Evolutionary conservation across 768 basidiomycete genomes (phyloP).

Genomic region (Kwoniella botswanensis): DNA sequence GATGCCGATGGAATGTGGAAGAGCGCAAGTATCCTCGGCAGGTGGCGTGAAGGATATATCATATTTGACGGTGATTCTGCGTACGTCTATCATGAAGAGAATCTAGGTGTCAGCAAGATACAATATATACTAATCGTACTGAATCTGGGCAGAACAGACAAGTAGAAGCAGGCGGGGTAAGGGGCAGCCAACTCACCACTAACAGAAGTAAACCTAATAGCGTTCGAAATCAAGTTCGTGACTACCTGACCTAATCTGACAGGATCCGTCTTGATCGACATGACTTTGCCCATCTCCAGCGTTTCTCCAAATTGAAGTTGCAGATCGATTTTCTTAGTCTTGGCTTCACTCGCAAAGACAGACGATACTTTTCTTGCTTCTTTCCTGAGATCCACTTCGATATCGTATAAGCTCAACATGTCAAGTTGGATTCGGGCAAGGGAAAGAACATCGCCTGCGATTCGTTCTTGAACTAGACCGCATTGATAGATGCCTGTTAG

Average conservation of each 20-base stretch:
- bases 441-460: conserved; percentile 56
- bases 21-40: conserved; percentile 43
- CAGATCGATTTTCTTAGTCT: conserved; percentile 56
- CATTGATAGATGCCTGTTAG: conserved; percentile 42
- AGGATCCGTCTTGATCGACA: conserved; percentile 46
- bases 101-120: not conserved
- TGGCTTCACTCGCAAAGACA: conserved; percentile 56
- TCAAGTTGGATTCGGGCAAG: conserved; percentile 52
- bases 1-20: conserved; percentile 33
- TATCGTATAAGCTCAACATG: conserved; percentile 52
- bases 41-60: conserved; percentile 56
- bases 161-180: too few relatives aligned
- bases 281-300: conserved; percentile 32
- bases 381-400: conserved; percentile 53
- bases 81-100: conserved; percentile 8
- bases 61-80: conserved; percentile 48
- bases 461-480: conserved; percentile 52
- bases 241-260: conserved; percentile 54
- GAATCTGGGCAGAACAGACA: too few relatives aligned
- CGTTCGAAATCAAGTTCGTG: conserved; percentile 58
- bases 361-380: conserved; percentile 52
- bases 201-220: conserved; percentile 54
- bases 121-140: too few relatives aligned
- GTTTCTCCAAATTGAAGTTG: conserved; percentile 51
- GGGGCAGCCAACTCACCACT: conserved; percentile 22